phyloP scores from a whole-genome alignment of 148 eudicot genomes.

The Nyssa sinensis region DNA sequence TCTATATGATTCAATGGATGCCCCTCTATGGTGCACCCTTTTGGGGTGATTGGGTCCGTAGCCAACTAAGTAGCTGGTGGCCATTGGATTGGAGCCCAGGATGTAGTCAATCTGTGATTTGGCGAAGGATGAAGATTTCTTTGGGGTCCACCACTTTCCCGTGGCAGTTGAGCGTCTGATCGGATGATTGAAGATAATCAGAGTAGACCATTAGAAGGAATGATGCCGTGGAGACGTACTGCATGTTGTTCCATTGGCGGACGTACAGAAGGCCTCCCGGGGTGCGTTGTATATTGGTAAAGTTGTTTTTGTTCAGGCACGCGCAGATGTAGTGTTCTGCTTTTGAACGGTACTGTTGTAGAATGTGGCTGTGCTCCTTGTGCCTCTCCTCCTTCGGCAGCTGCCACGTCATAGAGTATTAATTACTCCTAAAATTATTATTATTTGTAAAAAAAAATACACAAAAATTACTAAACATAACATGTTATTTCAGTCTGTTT shows the following conservation, averaged over 20 bases:
- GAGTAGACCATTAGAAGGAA: constrained; percentile 57
- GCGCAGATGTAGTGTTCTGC: constrained; percentile 54
- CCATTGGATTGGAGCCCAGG: constrained; percentile 61
- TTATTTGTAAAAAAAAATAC: too few species aligned
- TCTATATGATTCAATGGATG: constrained; percentile 47
- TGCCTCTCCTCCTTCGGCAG: constrained; percentile 24
- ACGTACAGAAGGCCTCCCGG: constrained; percentile 62
- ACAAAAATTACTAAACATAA: too few species aligned
- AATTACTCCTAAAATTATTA: too few species aligned
- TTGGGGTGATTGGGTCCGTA: constrained; percentile 42
- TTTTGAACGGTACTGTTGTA: constrained; percentile 35
- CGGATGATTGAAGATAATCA: constrained; percentile 31
- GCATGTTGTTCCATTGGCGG: constrained; percentile 81
- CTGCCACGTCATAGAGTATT: too few species aligned
- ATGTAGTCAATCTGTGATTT: constrained; percentile 61
- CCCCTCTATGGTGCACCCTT: constrained; percentile 61
- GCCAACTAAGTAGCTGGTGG: constrained; percentile 53
- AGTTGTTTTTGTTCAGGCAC: constrained; percentile 46
- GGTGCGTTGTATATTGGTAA: constrained; percentile 45
- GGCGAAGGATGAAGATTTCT: constrained; percentile 35
- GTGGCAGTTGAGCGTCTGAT: constrained; percentile 35
- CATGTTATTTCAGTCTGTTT: too few species aligned
- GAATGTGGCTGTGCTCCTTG: constrained; percentile 20
- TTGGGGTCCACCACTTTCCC: constrained; percentile 23
- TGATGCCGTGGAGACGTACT: constrained; percentile 54